Evolutionary conservation across 805 yeast genomes (phyloP).

Genomic region (Pichia scutulata): DNA sequence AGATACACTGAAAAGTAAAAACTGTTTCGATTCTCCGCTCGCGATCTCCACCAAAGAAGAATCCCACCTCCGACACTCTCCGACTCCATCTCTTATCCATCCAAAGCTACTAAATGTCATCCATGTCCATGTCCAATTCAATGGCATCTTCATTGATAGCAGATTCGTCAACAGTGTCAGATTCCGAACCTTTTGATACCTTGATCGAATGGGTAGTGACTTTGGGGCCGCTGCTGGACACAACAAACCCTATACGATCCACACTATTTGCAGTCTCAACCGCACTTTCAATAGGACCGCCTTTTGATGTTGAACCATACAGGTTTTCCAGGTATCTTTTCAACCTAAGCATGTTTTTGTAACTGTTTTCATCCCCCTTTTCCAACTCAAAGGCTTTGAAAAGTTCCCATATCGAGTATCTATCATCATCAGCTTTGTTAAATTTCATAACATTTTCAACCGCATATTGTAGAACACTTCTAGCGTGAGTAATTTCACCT

Average conservation of each 20-base stretch:
- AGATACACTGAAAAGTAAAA: not conserved
- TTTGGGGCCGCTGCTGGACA: constrained; percentile 31
- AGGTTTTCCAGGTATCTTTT: constrained; percentile 35
- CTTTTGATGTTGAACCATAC: not conserved
- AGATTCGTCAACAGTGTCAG: not conserved
- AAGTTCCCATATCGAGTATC: constrained; percentile 43
- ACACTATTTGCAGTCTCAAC: constrained; percentile 18
- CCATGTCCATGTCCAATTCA: constrained; percentile 39
- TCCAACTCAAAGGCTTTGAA: constrained; percentile 75
- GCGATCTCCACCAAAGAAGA: not conserved
- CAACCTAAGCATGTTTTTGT: constrained; percentile 62
- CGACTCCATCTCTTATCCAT: not conserved
- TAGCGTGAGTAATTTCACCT: constrained; percentile 50
- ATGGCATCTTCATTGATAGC: constrained; percentile 50
- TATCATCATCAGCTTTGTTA: constrained; percentile 19
- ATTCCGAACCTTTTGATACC: not conserved
- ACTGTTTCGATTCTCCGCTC: not conserved
- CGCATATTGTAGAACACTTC: constrained; percentile 54
- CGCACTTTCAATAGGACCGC: constrained; percentile 2
- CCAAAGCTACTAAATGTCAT: not conserved
- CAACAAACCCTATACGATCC: constrained; percentile 43
- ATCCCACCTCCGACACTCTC: not conserved
- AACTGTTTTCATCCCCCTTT: constrained; percentile 63
- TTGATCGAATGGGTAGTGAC: constrained; percentile 22
- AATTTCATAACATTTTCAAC: constrained; percentile 34